Base-by-base conservation (phyloP, 257 asterid genomes). In the Solanum virginianum region DNA sequence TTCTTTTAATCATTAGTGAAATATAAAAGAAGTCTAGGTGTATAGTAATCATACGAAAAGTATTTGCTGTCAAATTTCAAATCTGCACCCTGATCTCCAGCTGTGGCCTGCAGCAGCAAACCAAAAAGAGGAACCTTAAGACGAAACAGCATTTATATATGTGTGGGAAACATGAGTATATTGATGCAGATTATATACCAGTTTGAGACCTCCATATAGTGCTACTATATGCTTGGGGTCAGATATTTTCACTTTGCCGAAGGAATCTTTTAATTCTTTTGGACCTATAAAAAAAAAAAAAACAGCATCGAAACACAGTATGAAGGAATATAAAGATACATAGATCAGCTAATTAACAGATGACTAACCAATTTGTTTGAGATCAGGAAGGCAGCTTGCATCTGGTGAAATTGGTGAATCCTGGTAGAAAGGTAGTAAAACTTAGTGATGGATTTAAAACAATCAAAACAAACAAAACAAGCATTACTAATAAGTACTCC, bases 321-420 rank as follows among this genome's bases (percentile, higher is more conserved):
- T 59, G 66, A 14, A 59, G 66, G 66, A 59, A 59, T 59, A 59
- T 59, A 59, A 26, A 9, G 41, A 65, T 12, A 24, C 16, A 65
- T 65, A 26, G 17, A 26, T 39, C 63, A 51, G 59, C 18, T 53
- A 65, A 20, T 12, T 11, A 85, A 26, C 7, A 36, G 65, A 72
- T 84, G 63, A 81, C 90, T 71, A 63, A 95, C 98, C 32, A 29
- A 29, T 96, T 95, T 90, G 66, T 56, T 57, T 91, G 47, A 95
- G 94, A 87, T 90, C 88, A 16, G 98, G 98, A 86, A 95, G 97
- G 88, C 96, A 95, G 8, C 93, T 97, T 89, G 91, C 97, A 80
- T 95, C 90, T 3, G 97, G 95, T 57, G 91, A 88, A 72, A 59
- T 88, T 68, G 54, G 12, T 13, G 92, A 90, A 80, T 94, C 98